These are phyloP conservation scores for Debaryomyces singareniensis DNA, from an alignment of 1,139 yeast genomes.

Conservation along the genomic window DNA sequence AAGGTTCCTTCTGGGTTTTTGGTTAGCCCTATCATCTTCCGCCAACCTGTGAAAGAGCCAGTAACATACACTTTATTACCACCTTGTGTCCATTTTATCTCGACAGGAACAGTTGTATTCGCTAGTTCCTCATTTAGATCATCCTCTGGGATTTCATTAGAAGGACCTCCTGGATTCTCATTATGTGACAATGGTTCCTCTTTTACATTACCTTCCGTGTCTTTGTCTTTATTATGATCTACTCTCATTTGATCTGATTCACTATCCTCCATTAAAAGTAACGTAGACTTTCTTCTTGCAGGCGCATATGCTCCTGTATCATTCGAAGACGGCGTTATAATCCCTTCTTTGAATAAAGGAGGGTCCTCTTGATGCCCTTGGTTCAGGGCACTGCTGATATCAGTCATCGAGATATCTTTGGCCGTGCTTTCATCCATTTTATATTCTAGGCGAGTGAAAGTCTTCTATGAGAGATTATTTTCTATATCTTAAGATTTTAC, in stretches of 20 bases:
- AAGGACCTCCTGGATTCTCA: neutral
- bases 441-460: neutral
- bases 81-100: constrained; percentile 90
- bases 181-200: neutral
- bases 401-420: constrained; percentile 39
- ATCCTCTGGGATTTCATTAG: constrained; percentile 3
- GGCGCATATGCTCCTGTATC: constrained; percentile 13
- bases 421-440: constrained; percentile 1
- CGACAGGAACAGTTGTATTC: constrained; percentile 58
- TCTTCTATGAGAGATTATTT: too few species aligned
- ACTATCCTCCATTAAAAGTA: constrained; percentile 35
- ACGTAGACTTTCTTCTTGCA: constrained; percentile 33
- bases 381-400: constrained; percentile 27
- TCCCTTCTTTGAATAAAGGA: neutral
- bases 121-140: constrained; percentile 16
- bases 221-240: neutral
- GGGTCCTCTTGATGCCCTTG: constrained; percentile 5
- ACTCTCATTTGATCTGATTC: constrained; percentile 33
- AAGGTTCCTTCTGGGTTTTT: constrained; percentile 40
- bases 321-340: neutral
- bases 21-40: constrained; percentile 46
- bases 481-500: too few species aligned
- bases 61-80: constrained; percentile 72
- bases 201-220: neutral
- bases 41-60: constrained; percentile 46